These are phyloP conservation scores for Coniochaeta sp. DNA, from an alignment of 2,329 filamentous ascomycete genomes.

Conservation along the genomic window DNA sequence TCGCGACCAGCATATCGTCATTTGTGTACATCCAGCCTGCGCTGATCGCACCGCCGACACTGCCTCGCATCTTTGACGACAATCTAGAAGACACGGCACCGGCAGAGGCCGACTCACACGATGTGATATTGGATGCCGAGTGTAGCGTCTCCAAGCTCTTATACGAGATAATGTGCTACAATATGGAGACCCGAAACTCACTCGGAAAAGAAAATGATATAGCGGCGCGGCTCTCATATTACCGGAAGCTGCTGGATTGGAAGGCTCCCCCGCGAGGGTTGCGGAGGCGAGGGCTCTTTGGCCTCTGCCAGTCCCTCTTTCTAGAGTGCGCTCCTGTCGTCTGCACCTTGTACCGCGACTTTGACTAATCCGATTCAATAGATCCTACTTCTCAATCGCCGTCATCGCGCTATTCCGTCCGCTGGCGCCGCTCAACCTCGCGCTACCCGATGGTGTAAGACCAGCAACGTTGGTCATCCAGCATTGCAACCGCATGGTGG, in stretches of 20 bases:
- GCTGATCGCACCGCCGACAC: background rate
- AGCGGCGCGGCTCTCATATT: background rate
- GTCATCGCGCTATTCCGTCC: background rate
- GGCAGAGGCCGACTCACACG: background rate
- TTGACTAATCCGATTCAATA: background rate
- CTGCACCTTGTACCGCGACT: background rate
- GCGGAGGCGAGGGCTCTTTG: background rate
- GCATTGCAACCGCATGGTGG: background rate
- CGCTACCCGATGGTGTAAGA: background rate
- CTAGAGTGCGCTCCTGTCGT: background rate
- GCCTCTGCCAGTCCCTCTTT: background rate
- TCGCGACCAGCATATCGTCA: background rate
- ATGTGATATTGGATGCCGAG: background rate
- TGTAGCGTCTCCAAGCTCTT: background rate
- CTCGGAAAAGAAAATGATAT: background rate
- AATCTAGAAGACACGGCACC: background rate
- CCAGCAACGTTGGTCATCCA: background rate
- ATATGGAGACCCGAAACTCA: background rate
- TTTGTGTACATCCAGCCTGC: slow-evolving; percentile 2
- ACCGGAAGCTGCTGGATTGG: background rate
- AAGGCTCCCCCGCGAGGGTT: background rate
- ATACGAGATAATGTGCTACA: slow-evolving; percentile 3
- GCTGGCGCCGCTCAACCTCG: background rate
- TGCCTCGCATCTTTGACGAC: background rate
- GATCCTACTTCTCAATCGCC: background rate